Percentiles rank a stretch among this genome's conserved stretches.
Conservation (phyloP, 371 early-diverging fungal species). For the Hamiltosporidium magnivora region DNA sequence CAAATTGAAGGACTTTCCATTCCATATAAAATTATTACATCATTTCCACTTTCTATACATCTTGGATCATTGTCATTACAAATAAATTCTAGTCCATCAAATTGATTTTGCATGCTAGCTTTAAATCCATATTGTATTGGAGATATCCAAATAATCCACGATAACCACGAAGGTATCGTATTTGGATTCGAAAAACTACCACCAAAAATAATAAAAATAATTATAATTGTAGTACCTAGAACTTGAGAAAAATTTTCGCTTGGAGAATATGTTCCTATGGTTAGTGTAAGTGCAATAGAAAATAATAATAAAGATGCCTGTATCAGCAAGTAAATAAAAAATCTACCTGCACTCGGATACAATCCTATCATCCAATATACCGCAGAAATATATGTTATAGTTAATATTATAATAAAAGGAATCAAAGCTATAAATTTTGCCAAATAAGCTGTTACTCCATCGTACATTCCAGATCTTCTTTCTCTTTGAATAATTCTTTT, state of each 20-base stretch:
- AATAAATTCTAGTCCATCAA: conserved; percentile 13
- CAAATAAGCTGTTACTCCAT: conserved; percentile 54
- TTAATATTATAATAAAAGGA: conserved; percentile 38
- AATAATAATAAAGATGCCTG: conserved; percentile 35
- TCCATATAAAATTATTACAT: conserved; percentile 3
- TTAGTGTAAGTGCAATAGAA: conserved; percentile 51
- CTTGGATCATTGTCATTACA: background rate
- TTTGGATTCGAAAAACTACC: conserved; percentile 56
- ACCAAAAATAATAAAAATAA: conserved; percentile 58
- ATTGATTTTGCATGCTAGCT: conserved; percentile 32
- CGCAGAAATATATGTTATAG: conserved; percentile 37
- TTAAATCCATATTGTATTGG: conserved; percentile 51
- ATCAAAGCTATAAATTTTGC: conserved; percentile 56
- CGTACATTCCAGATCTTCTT: conserved; percentile 57
- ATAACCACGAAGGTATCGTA: conserved; percentile 48
- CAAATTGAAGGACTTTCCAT: background rate
- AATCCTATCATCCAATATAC: conserved; percentile 57
- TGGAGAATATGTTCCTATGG: conserved; percentile 55
- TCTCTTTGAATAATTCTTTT: conserved; percentile 58
- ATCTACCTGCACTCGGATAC: conserved; percentile 23
- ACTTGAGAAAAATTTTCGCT: conserved; percentile 54
- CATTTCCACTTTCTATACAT: conserved; percentile 10
- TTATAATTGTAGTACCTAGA: conserved; percentile 55
- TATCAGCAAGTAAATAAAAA: conserved; percentile 51
- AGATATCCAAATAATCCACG: conserved; percentile 56